Base-by-base conservation (phyloP, 768 basidiomycete species). In the Phaeotremella skinneri region DNA sequence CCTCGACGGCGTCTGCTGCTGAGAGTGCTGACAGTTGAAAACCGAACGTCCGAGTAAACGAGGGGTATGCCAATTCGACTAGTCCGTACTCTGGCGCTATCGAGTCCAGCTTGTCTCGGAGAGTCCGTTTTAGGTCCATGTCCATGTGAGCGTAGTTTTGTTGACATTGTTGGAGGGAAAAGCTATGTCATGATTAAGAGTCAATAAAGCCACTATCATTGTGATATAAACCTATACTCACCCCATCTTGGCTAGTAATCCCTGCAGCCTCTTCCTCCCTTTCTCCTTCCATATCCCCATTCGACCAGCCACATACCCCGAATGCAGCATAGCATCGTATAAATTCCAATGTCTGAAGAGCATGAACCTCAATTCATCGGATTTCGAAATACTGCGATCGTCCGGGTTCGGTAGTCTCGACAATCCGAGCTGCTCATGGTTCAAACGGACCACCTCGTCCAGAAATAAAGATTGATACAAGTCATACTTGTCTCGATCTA, bases 161-260 rank as follows among this genome's bases (percentile, higher is more conserved):
- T 66, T 96, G 92, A 16, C 91, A 93, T 76, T 99, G 93, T 1
- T 84, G 82, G 66, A 97, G 84, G 2, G 94, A 97, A 76, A 97
- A 94, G 2, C 94, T 97, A 64, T 16, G 4, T 7, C 14, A 45
- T 53, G 49, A 45, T 17, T 23, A 7, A 16, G 51, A 43, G 30
- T 48, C 31, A 52, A 52, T 42, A 45, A 34, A 27, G 21, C n/a
- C 13, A 20, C 25, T 27, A 51, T 7, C 26, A 21, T 50, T 11
- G 2, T 29, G 9, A 32, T 23, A 41, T 0, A 11, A 13, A 21
- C 13, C 13, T 21, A 23, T 5, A 78, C 82, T 62, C 74, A 97
- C 92, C 96, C 96, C 91, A 99, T 99, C 81, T 98, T 98, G 16
- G 96, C 96, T 23, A 99, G 80, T 50, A 99, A 79, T 6, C 94